phyloP scores from a whole-genome alignment of 306 rosid species.

The Malus asiatica region DNA sequence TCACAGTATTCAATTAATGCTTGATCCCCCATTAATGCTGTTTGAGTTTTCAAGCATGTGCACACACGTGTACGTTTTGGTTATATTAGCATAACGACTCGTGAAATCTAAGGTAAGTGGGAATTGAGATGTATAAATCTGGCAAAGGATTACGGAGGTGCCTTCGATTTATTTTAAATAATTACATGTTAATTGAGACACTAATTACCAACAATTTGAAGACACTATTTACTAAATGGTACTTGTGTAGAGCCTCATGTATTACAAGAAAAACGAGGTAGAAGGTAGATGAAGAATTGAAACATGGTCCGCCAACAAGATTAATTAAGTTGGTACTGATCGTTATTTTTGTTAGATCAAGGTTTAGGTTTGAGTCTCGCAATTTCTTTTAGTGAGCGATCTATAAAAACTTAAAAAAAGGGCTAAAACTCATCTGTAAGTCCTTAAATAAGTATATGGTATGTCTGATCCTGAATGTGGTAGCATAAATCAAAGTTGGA shows the following conservation, averaged over 20 bases:
- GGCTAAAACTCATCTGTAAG: too few relatives aligned
- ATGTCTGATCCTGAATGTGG: too few relatives aligned
- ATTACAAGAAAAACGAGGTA: neutral
- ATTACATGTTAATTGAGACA: neutral
- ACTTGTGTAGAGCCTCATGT: neutral
- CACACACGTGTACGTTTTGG: neutral
- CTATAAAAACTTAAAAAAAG: too few relatives aligned
- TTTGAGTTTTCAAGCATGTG: neutral
- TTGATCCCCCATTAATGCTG: too few relatives aligned
- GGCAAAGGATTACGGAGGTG: neutral
- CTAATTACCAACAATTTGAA: neutral
- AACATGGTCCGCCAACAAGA: too few relatives aligned
- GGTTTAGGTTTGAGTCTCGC: fast-evolving
- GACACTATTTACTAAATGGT: too few relatives aligned
- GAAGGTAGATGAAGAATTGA: too few relatives aligned
- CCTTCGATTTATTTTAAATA: neutral
- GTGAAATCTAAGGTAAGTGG: neutral
- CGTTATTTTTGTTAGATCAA: too few relatives aligned
- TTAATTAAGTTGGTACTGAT: too few relatives aligned
- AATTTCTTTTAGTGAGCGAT: too few relatives aligned
- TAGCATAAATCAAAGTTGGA: too few relatives aligned
- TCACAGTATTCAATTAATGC: neutral
- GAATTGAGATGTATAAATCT: neutral
- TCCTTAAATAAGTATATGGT: too few relatives aligned
- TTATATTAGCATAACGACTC: neutral